Base-by-base conservation (phyloP, 2,329 filamentous ascomycete species). In the Emericellopsis atlantica region DNA sequence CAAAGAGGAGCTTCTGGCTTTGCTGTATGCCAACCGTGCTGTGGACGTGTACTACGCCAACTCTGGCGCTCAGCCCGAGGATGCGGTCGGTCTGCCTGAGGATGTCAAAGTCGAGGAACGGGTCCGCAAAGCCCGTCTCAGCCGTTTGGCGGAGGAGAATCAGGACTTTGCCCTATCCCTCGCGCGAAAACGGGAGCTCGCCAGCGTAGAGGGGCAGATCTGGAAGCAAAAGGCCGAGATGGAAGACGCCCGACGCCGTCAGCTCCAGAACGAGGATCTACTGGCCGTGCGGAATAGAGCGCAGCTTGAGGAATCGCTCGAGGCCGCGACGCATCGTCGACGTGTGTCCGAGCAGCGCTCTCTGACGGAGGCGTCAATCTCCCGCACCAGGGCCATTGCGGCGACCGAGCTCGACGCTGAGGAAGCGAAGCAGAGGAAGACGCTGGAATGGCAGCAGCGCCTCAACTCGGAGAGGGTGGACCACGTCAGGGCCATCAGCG, bases 31-130 rank as follows among this genome's bases (percentile, higher is more conserved):
- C 37, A 76, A 74, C 47, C 67, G 74, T 11, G 69, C 65, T 5
- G 55, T 55, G 7, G 72, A 77, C 45, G 62, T 73, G 4, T 78
- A 65, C 51, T 77, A 74, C 52, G 67, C 71, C 36, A 67, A 69
- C 46, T 57, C 61, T 3, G 71, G 70, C 1, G 60, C 69, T 0
- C 74, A 78, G 43, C 74, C 74, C 1, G 61, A 67, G 0, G 72
- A 66, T 40, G 70, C 71, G 0, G 49, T 69, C 16, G 72, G 72
- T 3, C 58, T 77, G 11, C 74, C 74, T 0, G 54, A 64, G 1
- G 66, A 72, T 18, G 58, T 78, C 16, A 58, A 66, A 18, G 53
- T 62, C 0, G 61, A 67, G 40, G 74, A 78, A 39, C 65, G 69
- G 5, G 64, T 66, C 39, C 69, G 74, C 16, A 64, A 61, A 36